Conservation (phyloP, 2,329 filamentous ascomycete genomes). For the Ophiostoma piceae region DNA sequence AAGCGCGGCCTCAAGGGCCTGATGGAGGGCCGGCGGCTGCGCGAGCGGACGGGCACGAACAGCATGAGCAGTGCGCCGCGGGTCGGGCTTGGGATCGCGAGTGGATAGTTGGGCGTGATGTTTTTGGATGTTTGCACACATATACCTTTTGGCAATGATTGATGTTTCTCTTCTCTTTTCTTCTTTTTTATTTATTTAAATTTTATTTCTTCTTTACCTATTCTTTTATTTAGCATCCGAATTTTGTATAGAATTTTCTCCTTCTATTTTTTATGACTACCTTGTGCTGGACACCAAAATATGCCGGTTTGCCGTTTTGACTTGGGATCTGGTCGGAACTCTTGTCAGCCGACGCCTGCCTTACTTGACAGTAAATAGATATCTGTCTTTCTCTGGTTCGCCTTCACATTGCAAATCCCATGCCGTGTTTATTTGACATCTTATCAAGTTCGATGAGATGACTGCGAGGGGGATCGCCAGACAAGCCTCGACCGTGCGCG, state of each 20-base stretch:
- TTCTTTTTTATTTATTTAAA: neutral
- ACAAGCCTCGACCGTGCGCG: too few relatives aligned
- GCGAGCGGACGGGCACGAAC: conserved; percentile 59
- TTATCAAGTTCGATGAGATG: too few relatives aligned
- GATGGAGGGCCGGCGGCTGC: conserved; percentile 87
- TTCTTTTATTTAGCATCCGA: neutral
- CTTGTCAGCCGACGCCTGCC: too few relatives aligned
- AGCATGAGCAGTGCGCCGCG: conserved; percentile 18
- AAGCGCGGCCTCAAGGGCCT: conserved; percentile 85
- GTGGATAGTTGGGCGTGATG: neutral
- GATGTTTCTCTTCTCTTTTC: neutral
- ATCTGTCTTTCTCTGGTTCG: too few relatives aligned
- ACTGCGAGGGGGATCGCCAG: too few relatives aligned
- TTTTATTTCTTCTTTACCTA: neutral
- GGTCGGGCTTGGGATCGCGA: conserved; percentile 28
- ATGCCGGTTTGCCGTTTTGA: too few relatives aligned
- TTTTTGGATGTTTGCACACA: neutral
- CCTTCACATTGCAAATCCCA: too few relatives aligned
- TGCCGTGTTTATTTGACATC: too few relatives aligned
- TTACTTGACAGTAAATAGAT: too few relatives aligned
- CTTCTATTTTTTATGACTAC: too few relatives aligned
- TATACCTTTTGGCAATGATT: conserved; percentile 10
- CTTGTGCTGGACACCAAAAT: too few relatives aligned
- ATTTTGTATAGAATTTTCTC: neutral
- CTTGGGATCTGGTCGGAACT: too few relatives aligned